Base-by-base conservation (phyloP, 331 rosid species). In the Acacia concinna region DNA sequence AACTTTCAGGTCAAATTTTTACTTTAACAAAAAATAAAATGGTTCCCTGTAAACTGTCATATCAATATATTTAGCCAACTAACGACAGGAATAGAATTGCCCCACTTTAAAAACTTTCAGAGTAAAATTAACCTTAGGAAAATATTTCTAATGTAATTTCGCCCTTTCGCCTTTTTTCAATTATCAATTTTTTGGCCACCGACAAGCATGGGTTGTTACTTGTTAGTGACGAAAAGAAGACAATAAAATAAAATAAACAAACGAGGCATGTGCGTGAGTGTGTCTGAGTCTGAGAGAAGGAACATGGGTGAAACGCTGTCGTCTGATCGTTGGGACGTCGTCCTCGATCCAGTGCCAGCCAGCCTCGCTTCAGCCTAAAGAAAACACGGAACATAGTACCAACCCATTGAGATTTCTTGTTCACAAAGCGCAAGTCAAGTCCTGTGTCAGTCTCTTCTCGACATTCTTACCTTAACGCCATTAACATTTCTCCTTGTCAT, bases 401-500 rank as follows among this genome's bases (percentile, higher is more conserved):
- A 32, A 71, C n/a, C 64, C 47, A 21, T 54, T 2, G 6, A 5
- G 0, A 27, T 46, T 15, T 43, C 47, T 43, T 9, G 15, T 43
- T 43, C 32, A 0, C 32, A 18, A 6, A 6, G 25, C 25, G 25
- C 57, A 14, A 44, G 18, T 15, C 17, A 23, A n/a, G 27, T 25
- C n/a, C n/a, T n/a, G n/a, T n/a, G 10, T 12, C 40, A 25, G 2
- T 9, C 62, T 54, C 4, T 54, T n/a, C 14, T 54, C 14, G n/a
- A 1, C 59, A n/a, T 41, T 20, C 8, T 30, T 17, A 18, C 57
- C 59, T 54, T 0, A 30, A 23, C 54, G 1, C 6, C 31, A 60
- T 12, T 41, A 21, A n/a, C 28, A 56, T 56, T 59, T 12, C 66
- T 67, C 56, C 60, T 51, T 51, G 47, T 51, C 78, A 92, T 94